A percentile compares a stretch with the other conserved stretches of the same genome.
Conservation (phyloP, 352 stramenopile genomes). For the Phytopythium chamaehyphon region DNA sequence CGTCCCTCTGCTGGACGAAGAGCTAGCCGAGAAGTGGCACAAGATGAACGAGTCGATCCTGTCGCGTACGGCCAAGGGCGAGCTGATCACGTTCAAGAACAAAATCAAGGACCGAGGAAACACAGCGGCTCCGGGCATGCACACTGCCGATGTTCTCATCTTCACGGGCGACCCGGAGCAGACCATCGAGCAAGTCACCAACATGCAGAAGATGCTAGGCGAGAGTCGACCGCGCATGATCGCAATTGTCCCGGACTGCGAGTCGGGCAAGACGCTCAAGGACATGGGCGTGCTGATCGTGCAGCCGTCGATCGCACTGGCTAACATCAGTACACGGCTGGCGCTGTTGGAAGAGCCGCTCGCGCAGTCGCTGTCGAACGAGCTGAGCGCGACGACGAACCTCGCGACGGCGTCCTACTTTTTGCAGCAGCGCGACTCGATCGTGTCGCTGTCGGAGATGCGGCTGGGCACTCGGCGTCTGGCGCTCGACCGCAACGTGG, state of each 20-base stretch:
- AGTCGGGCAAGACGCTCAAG: constrained; percentile 31
- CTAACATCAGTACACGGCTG: constrained; percentile 58
- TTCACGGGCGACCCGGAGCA: constrained; percentile 50
- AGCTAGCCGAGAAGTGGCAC: constrained; percentile 53
- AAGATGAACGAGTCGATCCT: constrained; percentile 62
- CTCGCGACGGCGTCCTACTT: constrained; percentile 55
- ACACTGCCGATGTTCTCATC: constrained; percentile 45
- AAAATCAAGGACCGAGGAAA: constrained; percentile 32
- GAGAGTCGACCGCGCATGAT: constrained; percentile 44
- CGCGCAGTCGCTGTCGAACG: constrained; percentile 30
- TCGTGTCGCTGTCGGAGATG: constrained; percentile 42
- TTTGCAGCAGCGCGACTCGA: constrained; percentile 28
- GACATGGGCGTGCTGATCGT: constrained; percentile 57
- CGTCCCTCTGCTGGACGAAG: constrained; percentile 50
- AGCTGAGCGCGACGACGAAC: constrained; percentile 31
- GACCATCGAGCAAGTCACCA: constrained; percentile 41
- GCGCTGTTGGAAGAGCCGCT: constrained; percentile 40
- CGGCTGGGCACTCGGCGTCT: constrained; percentile 25
- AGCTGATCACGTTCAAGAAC: constrained; percentile 64
- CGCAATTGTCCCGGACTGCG: constrained; percentile 40
- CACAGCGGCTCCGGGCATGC: constrained; percentile 19
- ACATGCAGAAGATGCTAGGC: constrained; percentile 43
- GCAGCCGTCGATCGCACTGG: constrained; percentile 59
- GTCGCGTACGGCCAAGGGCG: constrained; percentile 42
- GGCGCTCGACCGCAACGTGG: constrained; percentile 47